A percentile compares a stretch with the other conserved stretches of the same genome.
These are phyloP conservation scores for Closterium sp. DNA, from an alignment of 139 green algal species.

Conservation along the genomic window DNA sequence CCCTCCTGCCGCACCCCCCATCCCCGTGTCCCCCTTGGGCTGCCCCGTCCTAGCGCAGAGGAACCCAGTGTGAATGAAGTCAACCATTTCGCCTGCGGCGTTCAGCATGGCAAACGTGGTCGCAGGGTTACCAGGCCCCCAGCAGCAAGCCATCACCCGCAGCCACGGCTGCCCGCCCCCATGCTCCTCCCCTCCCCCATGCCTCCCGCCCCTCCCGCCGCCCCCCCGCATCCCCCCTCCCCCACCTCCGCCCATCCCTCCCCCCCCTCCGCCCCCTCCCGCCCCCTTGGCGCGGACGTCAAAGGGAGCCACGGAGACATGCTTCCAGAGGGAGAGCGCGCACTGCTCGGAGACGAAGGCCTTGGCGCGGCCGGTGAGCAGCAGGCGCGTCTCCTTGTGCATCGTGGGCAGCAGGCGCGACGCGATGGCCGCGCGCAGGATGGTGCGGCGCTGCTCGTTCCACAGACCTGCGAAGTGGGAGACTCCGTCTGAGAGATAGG, in stretches of 20 bases:
- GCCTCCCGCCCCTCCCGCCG: not conserved
- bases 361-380: constrained; percentile 12
- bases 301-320: constrained; percentile 45
- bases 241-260: not conserved
- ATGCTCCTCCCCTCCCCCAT: not conserved
- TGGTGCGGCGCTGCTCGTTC: constrained; percentile 64
- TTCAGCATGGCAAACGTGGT: constrained; percentile 78
- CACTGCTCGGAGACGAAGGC: constrained; percentile 31
- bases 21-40: not conserved
- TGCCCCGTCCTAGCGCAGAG: constrained; percentile 51
- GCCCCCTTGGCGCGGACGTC: constrained; percentile 25
- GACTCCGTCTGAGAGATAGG: constrained; percentile 54
- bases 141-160: constrained; percentile 68
- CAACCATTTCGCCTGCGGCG: constrained; percentile 63
- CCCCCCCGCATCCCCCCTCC: not conserved
- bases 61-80: constrained; percentile 67
- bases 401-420: constrained; percentile 65
- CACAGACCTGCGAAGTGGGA: constrained; percentile 55
- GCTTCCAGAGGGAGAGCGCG: constrained; percentile 40
- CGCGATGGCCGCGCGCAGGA: constrained; percentile 62
- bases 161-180: constrained; percentile 45
- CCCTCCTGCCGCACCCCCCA: not conserved
- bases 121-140: constrained; percentile 64
- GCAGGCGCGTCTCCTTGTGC: constrained; percentile 56
- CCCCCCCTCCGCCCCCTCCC: no score